phyloP scores from a whole-genome alignment of 768 basidiomycete species.

The Lactarius tabidus region DNA sequence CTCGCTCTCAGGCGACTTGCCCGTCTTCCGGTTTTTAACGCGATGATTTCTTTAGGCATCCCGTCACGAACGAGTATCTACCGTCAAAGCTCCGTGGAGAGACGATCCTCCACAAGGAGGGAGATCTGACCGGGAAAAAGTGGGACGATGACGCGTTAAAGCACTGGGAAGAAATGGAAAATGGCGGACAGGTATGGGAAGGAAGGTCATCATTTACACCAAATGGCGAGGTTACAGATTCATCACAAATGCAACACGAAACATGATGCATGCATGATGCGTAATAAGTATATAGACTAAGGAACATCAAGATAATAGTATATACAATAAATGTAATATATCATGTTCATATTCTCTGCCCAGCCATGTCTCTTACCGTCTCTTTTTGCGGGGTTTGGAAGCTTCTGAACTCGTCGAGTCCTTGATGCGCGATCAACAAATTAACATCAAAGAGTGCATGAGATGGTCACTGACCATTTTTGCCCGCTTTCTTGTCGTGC shows the following conservation, averaged over 20 bases:
- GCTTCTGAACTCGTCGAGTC: not conserved
- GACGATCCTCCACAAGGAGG: slow-evolving; percentile 38
- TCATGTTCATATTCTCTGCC: not conserved
- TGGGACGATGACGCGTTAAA: slow-evolving; percentile 47
- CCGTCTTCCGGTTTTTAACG: not conserved
- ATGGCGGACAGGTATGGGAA: slow-evolving; percentile 38
- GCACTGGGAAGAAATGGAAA: slow-evolving; percentile 46
- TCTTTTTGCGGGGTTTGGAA: slow-evolving; percentile 9
- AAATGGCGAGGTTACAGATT: not conserved
- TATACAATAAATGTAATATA: slow-evolving; percentile 5
- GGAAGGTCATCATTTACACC: slow-evolving; percentile 26
- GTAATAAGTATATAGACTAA: not conserved
- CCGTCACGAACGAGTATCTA: slow-evolving; percentile 50
- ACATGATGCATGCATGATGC: not conserved
- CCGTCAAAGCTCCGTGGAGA: slow-evolving; percentile 41
- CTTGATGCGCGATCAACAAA: not conserved
- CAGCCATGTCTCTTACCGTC: not conserved
- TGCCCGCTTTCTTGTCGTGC: slow-evolving; percentile 24
- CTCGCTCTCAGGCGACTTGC: not conserved
- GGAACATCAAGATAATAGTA: not conserved
- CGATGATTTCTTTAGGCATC: slow-evolving; percentile 36
- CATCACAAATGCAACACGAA: not conserved
- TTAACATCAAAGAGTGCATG: not conserved
- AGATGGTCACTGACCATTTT: slow-evolving; percentile 19
- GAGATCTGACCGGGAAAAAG: slow-evolving; percentile 37